Conservation (phyloP, 148 eudicot genomes). For the Amaranthus palmeri region DNA sequence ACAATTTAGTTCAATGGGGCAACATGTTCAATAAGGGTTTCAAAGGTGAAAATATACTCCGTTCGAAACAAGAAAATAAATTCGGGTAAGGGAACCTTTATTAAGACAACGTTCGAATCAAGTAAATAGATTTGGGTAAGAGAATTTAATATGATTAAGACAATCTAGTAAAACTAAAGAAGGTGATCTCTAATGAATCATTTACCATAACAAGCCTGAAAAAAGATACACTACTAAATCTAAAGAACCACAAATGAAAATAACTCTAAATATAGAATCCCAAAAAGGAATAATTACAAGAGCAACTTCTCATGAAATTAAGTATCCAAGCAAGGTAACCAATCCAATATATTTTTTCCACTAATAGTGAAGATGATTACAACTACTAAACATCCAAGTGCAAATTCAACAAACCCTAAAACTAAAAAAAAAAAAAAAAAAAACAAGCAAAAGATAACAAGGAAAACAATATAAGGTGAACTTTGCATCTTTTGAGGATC, state of each 20-base stretch:
- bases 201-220: background rate
- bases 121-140: no score
- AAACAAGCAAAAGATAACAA: background rate
- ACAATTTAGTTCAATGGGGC: no score
- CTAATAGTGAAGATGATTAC: background rate
- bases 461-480: background rate
- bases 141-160: no score
- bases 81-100: no score
- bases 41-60: no score
- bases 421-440: background rate
- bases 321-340: background rate
- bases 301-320: background rate
- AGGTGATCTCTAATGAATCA: background rate
- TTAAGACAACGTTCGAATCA: no score
- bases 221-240: no score
- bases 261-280: background rate
- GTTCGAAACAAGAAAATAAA: no score
- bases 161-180: background rate
- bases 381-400: background rate
- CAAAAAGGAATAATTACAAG: background rate
- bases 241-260: background rate
- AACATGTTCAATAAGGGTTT: background rate
- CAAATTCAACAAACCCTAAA: conserved; percentile 1
- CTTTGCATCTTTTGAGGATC: conserved; percentile 1
- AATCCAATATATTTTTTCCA: background rate